Base-by-base conservation (phyloP, 2,329 filamentous ascomycete genomes). In the Fusarium globosum region DNA sequence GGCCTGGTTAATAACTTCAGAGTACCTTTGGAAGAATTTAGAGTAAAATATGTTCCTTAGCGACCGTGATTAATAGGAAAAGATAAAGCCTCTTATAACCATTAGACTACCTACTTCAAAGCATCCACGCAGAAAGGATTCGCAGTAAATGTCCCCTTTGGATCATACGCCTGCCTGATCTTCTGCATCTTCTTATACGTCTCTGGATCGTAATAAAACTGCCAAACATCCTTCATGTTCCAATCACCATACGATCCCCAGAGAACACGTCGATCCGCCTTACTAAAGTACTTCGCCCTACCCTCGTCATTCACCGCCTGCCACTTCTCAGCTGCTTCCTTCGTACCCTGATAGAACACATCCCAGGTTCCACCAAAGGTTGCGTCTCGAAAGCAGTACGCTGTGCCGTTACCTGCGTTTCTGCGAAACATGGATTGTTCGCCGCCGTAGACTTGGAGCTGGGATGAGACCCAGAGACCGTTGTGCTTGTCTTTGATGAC, bases 331-430 rank as follows among this genome's bases (percentile, higher is more conserved):
- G 46, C 58, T 4, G 46, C 58, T 2, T 39, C 58, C 26, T 36
- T 53, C 0, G 46, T 53, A 7, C 28, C 36, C 30, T 53, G 46
- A 20, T 61, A 61, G 38, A 61, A 61, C 2, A 53, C 46, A 61
- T 61, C 58, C 46, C 58, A 53, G 0, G 58, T 53, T 6, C 46
- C 58, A 0, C 36, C 58, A 42, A 86, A 71, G 10, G 80, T 84
- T 0, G 83, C 82, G 73, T 87, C 85, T 46, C 86, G 79, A 82
- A 84, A 86, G 72, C 83, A 85, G 73, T 83, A 86, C 1, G 84
- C 79, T 0, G 84, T 86, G 10, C 85, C 85, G 45, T 86, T 86
- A 38, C 77, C 74, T 6, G 77, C 79, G 60, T 87, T 86, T 26
- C 66, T 71, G 10, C 70, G 74, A 68, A 86, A 85, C 71, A 78